Evolutionary conservation across 768 basidiomycete species (phyloP).

Genomic region (Arthromyces matolae): DNA sequence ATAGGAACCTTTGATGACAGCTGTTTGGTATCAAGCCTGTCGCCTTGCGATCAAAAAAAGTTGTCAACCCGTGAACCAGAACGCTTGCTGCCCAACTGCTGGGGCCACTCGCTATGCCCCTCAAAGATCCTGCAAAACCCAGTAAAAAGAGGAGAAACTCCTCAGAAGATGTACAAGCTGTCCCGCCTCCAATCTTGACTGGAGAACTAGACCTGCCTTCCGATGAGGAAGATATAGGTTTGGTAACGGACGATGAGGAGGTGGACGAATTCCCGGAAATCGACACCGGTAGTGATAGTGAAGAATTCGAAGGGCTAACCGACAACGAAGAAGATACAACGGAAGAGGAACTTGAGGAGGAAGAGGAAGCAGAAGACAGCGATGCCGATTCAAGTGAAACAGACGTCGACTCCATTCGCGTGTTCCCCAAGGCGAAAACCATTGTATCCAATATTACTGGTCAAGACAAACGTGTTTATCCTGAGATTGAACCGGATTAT

Average conservation of each 20-base stretch:
- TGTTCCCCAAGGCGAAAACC: slow-evolving; percentile 64
- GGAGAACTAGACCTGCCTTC: slow-evolving; percentile 68
- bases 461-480: slow-evolving; percentile 78
- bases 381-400: slow-evolving; percentile 43
- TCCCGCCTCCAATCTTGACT: slow-evolving; percentile 31
- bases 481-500: slow-evolving; percentile 87
- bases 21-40: slow-evolving; percentile 24
- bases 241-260: slow-evolving; percentile 51
- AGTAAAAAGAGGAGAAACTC: slow-evolving; percentile 59
- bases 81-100: neutral
- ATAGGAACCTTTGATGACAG: slow-evolving; percentile 21
- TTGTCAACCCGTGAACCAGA: no score
- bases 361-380: slow-evolving; percentile 37
- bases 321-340: slow-evolving; percentile 30
- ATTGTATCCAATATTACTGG: slow-evolving; percentile 80
- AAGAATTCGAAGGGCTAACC: neutral
- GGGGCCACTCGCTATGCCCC: slow-evolving; percentile 31
- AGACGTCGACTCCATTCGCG: slow-evolving; percentile 39
- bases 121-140: slow-evolving; percentile 29
- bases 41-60: no score
- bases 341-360: slow-evolving; percentile 29
- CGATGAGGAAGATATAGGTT: slow-evolving; percentile 60
- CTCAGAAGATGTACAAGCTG: slow-evolving; percentile 34
- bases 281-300: slow-evolving; percentile 40
- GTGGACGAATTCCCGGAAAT: slow-evolving; percentile 77